A percentile compares a stretch with the other conserved stretches of the same genome.
Evolutionary conservation across 2,329 filamentous ascomycete genomes (phyloP).

Genomic region (Bipolaris zeicola): DNA sequence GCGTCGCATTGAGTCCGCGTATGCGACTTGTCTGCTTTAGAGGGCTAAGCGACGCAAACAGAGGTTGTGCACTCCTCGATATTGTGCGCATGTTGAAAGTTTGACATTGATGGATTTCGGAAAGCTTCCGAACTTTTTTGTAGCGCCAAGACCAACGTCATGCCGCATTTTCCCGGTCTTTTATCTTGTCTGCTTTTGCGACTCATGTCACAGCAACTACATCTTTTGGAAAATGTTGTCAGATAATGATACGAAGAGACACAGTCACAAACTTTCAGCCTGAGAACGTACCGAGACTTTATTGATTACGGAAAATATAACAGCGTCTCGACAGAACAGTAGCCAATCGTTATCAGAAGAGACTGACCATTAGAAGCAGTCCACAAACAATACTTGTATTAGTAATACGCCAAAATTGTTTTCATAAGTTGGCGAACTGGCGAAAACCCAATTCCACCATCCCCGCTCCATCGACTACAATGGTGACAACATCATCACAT

Average conservation of each 20-base stretch:
- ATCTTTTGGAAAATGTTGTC: background rate
- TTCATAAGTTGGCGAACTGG: no score
- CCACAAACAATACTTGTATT: no score
- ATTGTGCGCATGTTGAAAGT: slow-evolving; percentile 26
- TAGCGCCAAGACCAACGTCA: slow-evolving; percentile 22
- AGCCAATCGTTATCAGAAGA: no score
- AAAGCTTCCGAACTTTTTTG: slow-evolving; percentile 19
- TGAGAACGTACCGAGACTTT: no score
- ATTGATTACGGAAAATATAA: no score
- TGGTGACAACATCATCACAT: background rate
- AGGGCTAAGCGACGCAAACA: slow-evolving; percentile 18
- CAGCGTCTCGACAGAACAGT: no score
- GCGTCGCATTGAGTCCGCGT: background rate
- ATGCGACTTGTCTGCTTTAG: slow-evolving; percentile 19
- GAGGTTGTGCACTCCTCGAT: slow-evolving; percentile 17
- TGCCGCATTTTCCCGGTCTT: slow-evolving; percentile 6
- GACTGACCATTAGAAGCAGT: no score
- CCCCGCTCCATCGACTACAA: background rate
- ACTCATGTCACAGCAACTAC: background rate
- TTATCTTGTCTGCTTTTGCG: background rate
- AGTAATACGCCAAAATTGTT: no score
- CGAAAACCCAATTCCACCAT: no score
- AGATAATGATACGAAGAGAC: background rate
- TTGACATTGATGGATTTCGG: slow-evolving; percentile 7
- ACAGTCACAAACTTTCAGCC: no score